phyloP scores from a whole-genome alignment of 345 rosid species.

The Moricandia moricandioides region DNA sequence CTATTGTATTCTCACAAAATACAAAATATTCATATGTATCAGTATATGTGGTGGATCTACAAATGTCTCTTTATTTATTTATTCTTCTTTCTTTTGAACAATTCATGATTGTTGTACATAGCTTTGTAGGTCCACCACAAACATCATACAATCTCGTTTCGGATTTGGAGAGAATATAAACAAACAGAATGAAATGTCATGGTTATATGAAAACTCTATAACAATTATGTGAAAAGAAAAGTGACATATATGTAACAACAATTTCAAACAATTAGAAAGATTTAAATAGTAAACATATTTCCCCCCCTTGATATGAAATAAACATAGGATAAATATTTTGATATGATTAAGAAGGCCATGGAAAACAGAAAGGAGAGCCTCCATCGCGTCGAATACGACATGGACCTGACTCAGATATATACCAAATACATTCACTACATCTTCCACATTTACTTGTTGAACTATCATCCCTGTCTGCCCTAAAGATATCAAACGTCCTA shows the following conservation, averaged over 20 bases:
- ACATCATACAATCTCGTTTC: not conserved
- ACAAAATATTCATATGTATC: not conserved
- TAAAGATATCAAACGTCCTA: conserved; percentile 10
- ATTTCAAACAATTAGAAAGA: not conserved
- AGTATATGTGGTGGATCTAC: not conserved
- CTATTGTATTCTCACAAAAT: no score
- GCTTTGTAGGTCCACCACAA: not conserved
- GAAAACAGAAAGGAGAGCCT: not conserved
- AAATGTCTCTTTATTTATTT: not conserved
- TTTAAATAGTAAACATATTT: not conserved
- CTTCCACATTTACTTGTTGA: not conserved
- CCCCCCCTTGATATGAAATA: not conserved
- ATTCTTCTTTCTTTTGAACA: not conserved
- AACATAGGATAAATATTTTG: not conserved
- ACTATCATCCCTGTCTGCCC: not conserved
- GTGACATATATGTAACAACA: not conserved
- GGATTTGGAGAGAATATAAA: not conserved
- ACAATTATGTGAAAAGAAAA: not conserved
- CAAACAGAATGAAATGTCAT: not conserved
- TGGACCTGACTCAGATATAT: not conserved
- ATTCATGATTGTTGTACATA: not conserved
- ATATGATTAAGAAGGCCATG: no score
- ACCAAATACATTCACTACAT: conserved; percentile 10
- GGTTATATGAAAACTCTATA: not conserved
- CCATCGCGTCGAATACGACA: conserved; percentile 8